Evolutionary conservation across 139 green algal genomes (phyloP), one percentile per base, ranked within the genome.

Genomic region (Coelastrella sp.): DNA sequence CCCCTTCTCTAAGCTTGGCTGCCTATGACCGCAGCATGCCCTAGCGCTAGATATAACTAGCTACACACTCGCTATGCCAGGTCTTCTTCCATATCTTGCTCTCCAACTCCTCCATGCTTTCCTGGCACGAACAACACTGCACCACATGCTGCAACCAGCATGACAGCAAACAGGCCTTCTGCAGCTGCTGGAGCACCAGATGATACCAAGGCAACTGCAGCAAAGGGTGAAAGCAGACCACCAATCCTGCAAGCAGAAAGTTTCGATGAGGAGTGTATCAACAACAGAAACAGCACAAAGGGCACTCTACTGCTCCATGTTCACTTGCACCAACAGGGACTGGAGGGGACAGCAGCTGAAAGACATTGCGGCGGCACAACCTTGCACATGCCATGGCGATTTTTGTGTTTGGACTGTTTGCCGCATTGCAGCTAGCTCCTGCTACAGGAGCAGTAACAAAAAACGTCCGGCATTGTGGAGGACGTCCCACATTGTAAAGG

Each of bases 211-310:
- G 90, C 92, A 20, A 97, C 94, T 0, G 95, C 95, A n/a, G 95
- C 84, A 88, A 94, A 97, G 47, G 96, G 96, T 3, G 95, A 94
- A 59, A 95, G 32, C 73, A 98, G 87, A 32, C 96, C 96, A 20
- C 95, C 96, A 47, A 98, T 80, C 0, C 95, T 82, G 54, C 23
- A 20, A 6, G 7, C 8, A 60, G 23, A 58, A 59, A 17, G 19
- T 78, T 58, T 5, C 14, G 61, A 0, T 7, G 19, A 19, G 2
- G 8, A 8, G 10, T 3, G 19, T 80, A 4, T 8, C n/a, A 80
- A 80, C 6, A 80, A 19, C 74, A 59, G 13, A 11, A 57, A 58
- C 7, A 57, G 5, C n/a, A 5, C 74, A 58, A 80, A 13, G 11
- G 16, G 23, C n/a, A 16, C 10, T 6, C 7, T 17, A 17, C 58